phyloP scores from a whole-genome alignment of 169 alveolate species.

The Plasmodium fragile region DNA sequence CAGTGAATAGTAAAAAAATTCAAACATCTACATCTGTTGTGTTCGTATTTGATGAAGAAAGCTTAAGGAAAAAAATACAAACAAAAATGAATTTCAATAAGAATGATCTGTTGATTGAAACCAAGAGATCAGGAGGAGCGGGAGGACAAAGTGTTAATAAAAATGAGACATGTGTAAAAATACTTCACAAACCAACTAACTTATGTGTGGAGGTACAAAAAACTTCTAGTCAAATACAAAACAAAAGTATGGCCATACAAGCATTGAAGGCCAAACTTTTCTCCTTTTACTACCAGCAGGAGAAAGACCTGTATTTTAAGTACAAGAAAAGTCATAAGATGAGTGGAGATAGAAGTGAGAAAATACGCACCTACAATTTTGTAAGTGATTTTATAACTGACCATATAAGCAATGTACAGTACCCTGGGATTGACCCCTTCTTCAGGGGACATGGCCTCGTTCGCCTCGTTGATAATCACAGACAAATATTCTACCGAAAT shows the following conservation, averaged over 20 bases:
- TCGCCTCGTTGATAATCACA: slow-evolving; percentile 7
- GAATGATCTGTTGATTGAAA: slow-evolving; percentile 89
- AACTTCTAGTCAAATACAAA: slow-evolving; percentile 78
- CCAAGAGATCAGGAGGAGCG: slow-evolving; percentile 95
- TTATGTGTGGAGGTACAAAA: slow-evolving; percentile 82
- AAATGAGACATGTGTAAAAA: slow-evolving; percentile 94
- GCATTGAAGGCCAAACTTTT: slow-evolving; percentile 46
- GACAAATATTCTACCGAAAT: neutral
- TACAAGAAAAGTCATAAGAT: slow-evolving; percentile 80
- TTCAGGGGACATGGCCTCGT: slow-evolving; percentile 28
- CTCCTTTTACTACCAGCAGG: slow-evolving; percentile 34
- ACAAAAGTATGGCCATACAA: slow-evolving; percentile 77
- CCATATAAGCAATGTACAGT: slow-evolving; percentile 81
- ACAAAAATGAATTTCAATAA: slow-evolving; percentile 69
- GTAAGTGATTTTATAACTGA: slow-evolving; percentile 92
- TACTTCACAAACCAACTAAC: slow-evolving; percentile 94
- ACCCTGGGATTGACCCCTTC: slow-evolving; percentile 20
- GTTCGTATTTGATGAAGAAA: slow-evolving; percentile 87
- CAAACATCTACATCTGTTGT: slow-evolving; percentile 92
- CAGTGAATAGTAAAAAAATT: slow-evolving; percentile 90
- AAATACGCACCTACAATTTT: slow-evolving; percentile 93
- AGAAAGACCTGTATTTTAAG: slow-evolving; percentile 9
- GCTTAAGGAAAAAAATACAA: slow-evolving; percentile 9
- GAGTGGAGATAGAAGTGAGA: slow-evolving; percentile 91
- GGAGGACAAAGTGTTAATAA: slow-evolving; percentile 97